Evolutionary conservation across 305 asterid genomes (phyloP), one percentile per base, ranked within the genome.

Genomic region (Fraxinus floribunda): DNA sequence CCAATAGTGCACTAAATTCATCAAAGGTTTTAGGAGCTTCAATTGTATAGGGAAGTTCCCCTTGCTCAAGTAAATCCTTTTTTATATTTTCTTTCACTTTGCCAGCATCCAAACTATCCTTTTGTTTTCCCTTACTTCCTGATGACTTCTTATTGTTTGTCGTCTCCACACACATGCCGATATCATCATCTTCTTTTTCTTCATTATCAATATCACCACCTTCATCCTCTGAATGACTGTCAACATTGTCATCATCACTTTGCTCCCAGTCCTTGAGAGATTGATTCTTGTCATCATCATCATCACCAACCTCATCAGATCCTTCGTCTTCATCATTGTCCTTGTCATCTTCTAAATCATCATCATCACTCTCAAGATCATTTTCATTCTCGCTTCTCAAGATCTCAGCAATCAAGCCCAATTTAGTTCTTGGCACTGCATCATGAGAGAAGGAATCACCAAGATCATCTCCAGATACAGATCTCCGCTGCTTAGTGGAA

Each of bases 211-310:
- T 81, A 7, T 75, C 81, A 2, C 49, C 84, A 70, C 91, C 93
- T 41, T 87, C 93, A 0, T 93, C 96, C 86, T 90, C 93, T 80
- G 85, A 77, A 79, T 89, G 79, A 83, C 85, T 85, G 81, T 79
- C 90, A 41, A 89, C 75, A 75, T 85, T 52, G 22, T 96, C 99
- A 81, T 94, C 99, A 35, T 94, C 98, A 89, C 98, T 96, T 86
- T 94, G 98, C 84, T 96, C 99, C 99, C 99, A 95, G 90, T 94
- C 99, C 86, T 90, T 93, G 75, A 93, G 83, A 79, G 94, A 82
- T 68, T 75, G 87, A 72, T 85, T 80, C 83, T 84, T 86, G 77
- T 80, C 89, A 82, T 77, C 44, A 73, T 77, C 44, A 73, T 82
- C 92, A 80, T 76, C 86, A 77, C 78, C 77, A 41, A 78, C 87